These are phyloP conservation scores for Solanum clarkiae DNA, from an alignment of 257 asterid genomes.

Conservation along the genomic window DNA sequence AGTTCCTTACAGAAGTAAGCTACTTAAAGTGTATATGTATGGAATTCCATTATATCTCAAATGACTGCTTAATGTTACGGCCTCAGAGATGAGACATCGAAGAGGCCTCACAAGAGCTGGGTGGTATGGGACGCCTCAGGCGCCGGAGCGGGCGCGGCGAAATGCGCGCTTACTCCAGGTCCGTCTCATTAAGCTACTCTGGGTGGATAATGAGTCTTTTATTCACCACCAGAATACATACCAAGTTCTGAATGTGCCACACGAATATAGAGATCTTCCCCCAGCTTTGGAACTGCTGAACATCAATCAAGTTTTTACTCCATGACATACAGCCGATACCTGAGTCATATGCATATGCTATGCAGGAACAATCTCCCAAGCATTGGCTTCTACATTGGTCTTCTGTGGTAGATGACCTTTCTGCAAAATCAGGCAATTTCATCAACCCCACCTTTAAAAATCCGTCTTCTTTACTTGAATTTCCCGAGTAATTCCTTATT, in stretches of 20 bases:
- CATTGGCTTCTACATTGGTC: constrained; percentile 6
- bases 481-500: background rate
- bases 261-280: constrained; percentile 38
- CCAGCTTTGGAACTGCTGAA: constrained; percentile 20
- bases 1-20: background rate
- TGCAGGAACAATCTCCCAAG: constrained; percentile 35
- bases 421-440: background rate
- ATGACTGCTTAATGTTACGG: background rate
- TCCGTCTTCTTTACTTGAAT: background rate
- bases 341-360: constrained; percentile 28
- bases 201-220: background rate
- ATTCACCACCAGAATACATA: constrained; percentile 3
- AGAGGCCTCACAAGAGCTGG: too few relatives aligned
- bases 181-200: background rate
- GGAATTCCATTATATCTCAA: background rate
- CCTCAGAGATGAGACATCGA: too few relatives aligned
- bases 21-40: background rate
- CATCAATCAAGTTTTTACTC: constrained; percentile 26
- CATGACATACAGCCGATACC: constrained; percentile 35
- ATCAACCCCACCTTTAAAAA: background rate
- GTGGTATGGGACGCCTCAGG: too few relatives aligned
- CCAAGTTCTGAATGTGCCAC: constrained; percentile 41
- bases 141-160: too few relatives aligned
- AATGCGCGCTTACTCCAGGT: too few relatives aligned
- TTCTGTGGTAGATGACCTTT: background rate